These are phyloP conservation scores for Ensete glaucum DNA, from an alignment of 176 grass and related monocot species.

Conservation along the genomic window DNA sequence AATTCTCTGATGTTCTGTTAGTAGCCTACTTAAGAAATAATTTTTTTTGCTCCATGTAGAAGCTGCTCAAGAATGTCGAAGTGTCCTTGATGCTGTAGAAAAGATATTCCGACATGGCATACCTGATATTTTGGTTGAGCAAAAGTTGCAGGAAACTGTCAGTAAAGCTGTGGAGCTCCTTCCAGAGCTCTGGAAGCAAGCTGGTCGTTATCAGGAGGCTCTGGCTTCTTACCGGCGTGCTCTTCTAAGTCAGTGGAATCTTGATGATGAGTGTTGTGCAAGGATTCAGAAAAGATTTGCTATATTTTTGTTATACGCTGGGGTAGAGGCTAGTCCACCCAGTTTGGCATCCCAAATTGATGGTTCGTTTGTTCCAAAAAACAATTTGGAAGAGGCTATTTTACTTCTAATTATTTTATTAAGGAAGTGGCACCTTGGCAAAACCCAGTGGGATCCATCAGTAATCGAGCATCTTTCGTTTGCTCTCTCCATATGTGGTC, in stretches of 20 bases:
- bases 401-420: constrained; percentile 78
- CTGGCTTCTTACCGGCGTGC: constrained; percentile 65
- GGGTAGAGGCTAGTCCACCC: constrained; percentile 62
- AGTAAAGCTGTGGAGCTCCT: constrained; percentile 85
- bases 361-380: constrained; percentile 84
- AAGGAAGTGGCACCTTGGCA: constrained; percentile 75
- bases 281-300: constrained; percentile 87
- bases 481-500: constrained; percentile 74
- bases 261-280: constrained; percentile 60
- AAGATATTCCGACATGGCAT: constrained; percentile 82
- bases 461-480: constrained; percentile 85
- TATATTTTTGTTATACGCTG: constrained; percentile 65
- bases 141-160: constrained; percentile 80
- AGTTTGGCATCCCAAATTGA: constrained; percentile 77
- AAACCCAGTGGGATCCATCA: constrained; percentile 76
- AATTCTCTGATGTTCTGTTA: neutral
- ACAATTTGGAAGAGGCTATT: constrained; percentile 94
- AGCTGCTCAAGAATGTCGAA: constrained; percentile 77
- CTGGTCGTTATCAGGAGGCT: constrained; percentile 58
- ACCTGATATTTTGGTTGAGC: constrained; percentile 80
- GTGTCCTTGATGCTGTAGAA: constrained; percentile 90
- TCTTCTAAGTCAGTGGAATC: constrained; percentile 90
- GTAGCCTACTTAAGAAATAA: neutral
- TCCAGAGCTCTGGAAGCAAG: constrained; percentile 92
- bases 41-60: constrained; percentile 37